Base-by-base conservation (phyloP, 1,284 basidiomycete species). In the Ganoderma lingzhi region DNA sequence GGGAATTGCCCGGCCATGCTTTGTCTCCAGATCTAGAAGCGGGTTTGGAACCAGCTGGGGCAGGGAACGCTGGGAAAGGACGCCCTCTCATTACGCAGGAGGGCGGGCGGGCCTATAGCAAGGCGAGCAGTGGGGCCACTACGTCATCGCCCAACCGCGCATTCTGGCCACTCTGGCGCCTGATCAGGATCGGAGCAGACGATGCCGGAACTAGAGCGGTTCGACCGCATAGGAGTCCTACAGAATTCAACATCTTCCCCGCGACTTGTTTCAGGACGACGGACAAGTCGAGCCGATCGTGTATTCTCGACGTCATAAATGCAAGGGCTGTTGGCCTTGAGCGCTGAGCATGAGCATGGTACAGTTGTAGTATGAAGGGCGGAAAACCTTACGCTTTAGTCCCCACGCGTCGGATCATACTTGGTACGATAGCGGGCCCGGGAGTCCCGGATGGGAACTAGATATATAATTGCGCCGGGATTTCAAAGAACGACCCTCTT, bases 71-170 rank as follows among this genome's bases (percentile, higher is more conserved):
- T 35, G 56, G 30, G 3, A 35, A 39, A n/a, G n/a, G 56, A 39
- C 19, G 32, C 56, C 35, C 30, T 59, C 35, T 30, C 56, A 59
- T 59, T 59, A 39, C 56, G 35, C 56, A 59, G 35, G 48, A 53
- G 23, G 10, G 23, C 55, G 32, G 19, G 35, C 19, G 17, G 10
- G 35, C 56, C 35, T 39, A 39, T 59, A 39, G 56, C 17, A 59
- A 14, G 35, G 10, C 56, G 56, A 32, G 23, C 23, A 23, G 60
- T 37, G 60, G 62, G 8, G 62, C 62, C 23, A 19, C 41, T 63
- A 63, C 62, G 62, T 63, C 62, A 63, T 63, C 44, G 62, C 42
- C 19, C 60, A 59, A 59, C 37, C 35, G 56, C 19, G 10, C 56
- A 39, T 32, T 23, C 56, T 59, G 37, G 35, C n/a, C 56, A 59